Percentiles rank a stretch among this genome's conserved stretches.
Conservation (phyloP, 192 early-diverging fungal species). For the Chytriomyces sp. region DNA sequence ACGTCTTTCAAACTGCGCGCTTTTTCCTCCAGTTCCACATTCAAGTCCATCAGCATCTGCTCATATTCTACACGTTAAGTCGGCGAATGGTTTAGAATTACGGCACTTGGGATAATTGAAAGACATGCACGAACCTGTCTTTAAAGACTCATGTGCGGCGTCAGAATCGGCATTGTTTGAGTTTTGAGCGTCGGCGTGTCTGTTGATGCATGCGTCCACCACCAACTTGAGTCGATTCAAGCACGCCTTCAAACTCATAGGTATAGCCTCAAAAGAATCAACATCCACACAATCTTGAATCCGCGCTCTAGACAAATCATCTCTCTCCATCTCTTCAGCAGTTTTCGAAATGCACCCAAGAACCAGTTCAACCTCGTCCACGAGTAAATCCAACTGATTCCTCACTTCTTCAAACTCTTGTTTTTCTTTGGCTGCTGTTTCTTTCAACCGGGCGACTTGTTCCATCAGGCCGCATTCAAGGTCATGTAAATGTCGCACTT, state of each 20-base stretch:
- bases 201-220: neutral
- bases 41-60: slow-evolving; percentile 30
- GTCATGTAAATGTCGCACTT: neutral
- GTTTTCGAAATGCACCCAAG: neutral
- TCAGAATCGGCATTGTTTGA: neutral
- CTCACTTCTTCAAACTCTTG: no score
- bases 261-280: neutral
- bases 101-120: neutral
- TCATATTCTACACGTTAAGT: slow-evolving; percentile 11
- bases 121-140: neutral
- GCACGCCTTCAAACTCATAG: slow-evolving; percentile 1
- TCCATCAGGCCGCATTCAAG: neutral
- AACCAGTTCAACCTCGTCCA: neutral
- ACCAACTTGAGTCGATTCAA: slow-evolving; percentile 11
- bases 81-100: neutral
- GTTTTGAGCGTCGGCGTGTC: neutral
- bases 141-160: neutral
- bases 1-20: slow-evolving; percentile 1
- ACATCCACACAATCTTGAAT: neutral
- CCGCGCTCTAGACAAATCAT: no score
- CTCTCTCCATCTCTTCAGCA: neutral
- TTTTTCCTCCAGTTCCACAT: slow-evolving; percentile 34
- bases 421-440: neutral
- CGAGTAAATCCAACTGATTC: neutral
- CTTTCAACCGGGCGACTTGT: neutral